These are phyloP conservation scores for Gastrolobium villosum DNA, from an alignment of 306 rosid genomes.

Conservation along the genomic window DNA sequence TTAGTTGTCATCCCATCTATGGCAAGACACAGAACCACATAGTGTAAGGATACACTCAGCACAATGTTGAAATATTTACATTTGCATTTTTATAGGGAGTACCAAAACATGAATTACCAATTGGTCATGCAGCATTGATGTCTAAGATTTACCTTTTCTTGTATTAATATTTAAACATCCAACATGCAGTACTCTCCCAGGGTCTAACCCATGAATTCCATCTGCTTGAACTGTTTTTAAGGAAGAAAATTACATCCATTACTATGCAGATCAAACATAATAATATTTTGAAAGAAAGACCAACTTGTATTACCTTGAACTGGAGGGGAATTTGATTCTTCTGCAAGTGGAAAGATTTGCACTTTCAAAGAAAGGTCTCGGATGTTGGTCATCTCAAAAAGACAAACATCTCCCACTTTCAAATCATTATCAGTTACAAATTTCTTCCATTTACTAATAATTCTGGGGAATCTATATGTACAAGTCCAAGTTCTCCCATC, in stretches of 20 bases:
- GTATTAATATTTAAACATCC: too few species aligned
- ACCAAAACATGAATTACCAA: too few species aligned
- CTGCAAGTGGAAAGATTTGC: neutral
- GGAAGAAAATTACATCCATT: neutral
- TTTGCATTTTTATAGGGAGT: too few species aligned
- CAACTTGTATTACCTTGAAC: neutral
- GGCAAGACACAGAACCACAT: too few species aligned
- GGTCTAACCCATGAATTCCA: neutral
- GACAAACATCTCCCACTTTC: constrained; percentile 41
- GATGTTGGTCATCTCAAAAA: constrained; percentile 7
- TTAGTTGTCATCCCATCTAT: too few species aligned
- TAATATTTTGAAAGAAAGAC: neutral
- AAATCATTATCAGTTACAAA: constrained; percentile 46
- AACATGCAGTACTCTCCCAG: too few species aligned
- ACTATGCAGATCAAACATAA: neutral
- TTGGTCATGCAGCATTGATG: too few species aligned
- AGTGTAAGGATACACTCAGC: too few species aligned
- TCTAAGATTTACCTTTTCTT: too few species aligned
- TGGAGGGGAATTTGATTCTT: neutral
- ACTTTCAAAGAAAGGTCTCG: constrained; percentile 4
- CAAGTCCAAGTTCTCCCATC: constrained; percentile 14
- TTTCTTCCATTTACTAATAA: constrained; percentile 48
- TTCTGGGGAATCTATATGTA: neutral
- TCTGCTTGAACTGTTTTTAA: neutral
- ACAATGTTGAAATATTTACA: too few species aligned